Evolutionary conservation across 2,329 filamentous ascomycete genomes (phyloP), one percentile per base, ranked within the genome.

Genomic region (Trichoderma endophyticum): DNA sequence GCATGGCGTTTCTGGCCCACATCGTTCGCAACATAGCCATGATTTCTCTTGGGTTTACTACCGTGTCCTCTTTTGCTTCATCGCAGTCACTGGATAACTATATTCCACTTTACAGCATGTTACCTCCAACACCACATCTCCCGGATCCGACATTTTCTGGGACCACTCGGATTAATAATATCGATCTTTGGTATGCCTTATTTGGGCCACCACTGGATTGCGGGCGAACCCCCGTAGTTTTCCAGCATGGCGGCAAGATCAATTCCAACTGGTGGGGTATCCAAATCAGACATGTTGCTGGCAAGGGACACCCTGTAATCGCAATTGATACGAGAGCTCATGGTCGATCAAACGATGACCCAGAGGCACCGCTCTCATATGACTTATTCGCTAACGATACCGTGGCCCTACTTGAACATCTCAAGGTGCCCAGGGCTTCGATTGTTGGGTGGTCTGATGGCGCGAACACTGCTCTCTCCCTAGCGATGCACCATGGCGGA

Each of bases 201-300:
- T 63, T 43, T 18, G 34, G 60, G 15, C 60, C 34, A 1, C 60
- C 60, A 3, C 15, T 63, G 9, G 34, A 12, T 18, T 43, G 60
- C 15, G 60, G 60, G 5, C 32, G 4, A 43, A 43, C 26, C 12
- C 66, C 66, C 6, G 9, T 69, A 6, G 54, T 69, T 1, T 69
- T 69, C 5, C 32, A 62, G 6, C 66, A 69, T n/a, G 66, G 66
- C 11, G 54, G 66, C 30, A 69, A 69, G 66, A 69, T 69, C 24
- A 59, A 39, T 28, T 57, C 66, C n/a, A 54, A 57, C 14, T 69
- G 66, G 66, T 69, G 66, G 66, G 66, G 8, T 18, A 21, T 36
- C 54, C 66, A 69, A 18, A 62, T 69, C 54, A 43, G 43, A 26
- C 66, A 69, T 15, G 3, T 69, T 36, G 66, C 24, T 9, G 24